Percentiles rank a stretch among this genome's conserved stretches.
These are phyloP conservation scores for Allomyces javanicus DNA, from an alignment of 192 early-diverging fungal species.

Conservation along the genomic window DNA sequence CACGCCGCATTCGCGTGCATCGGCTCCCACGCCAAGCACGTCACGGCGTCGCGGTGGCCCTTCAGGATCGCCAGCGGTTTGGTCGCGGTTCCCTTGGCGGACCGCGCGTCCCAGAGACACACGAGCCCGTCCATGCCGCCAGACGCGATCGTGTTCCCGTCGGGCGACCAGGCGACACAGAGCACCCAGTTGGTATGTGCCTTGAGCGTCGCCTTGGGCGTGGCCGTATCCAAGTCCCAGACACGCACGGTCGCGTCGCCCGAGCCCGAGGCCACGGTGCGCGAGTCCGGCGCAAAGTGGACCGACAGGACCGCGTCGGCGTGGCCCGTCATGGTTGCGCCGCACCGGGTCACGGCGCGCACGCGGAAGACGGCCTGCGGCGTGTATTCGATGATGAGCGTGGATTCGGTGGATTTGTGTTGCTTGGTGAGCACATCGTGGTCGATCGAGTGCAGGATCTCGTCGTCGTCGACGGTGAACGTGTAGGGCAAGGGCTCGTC, in stretches of 20 bases:
- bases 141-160: conserved; percentile 63
- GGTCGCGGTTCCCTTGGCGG: neutral
- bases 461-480: conserved; percentile 71
- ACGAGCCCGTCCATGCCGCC: conserved; percentile 88
- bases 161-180: conserved; percentile 79
- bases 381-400: conserved; percentile 74
- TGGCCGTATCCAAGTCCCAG: conserved; percentile 94
- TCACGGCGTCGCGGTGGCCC: conserved; percentile 79
- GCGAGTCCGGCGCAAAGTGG: conserved; percentile 76
- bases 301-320: conserved; percentile 83
- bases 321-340: conserved; percentile 67
- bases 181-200: conserved; percentile 87
- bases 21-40: conserved; percentile 83
- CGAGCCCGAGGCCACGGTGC: conserved; percentile 81
- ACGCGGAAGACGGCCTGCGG: conserved; percentile 94
- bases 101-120: conserved; percentile 1
- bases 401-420: conserved; percentile 68
- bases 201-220: conserved; percentile 62
- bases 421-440: conserved; percentile 58
- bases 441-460: conserved; percentile 55
- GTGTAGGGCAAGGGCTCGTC: conserved; percentile 86
- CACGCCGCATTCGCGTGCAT: conserved; percentile 60
- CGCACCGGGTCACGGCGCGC: conserved; percentile 79
- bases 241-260: conserved; percentile 85
- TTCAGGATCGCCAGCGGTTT: conserved; percentile 27